These are phyloP conservation scores for Celoporthe dispersa DNA, from an alignment of 2,329 filamentous ascomycete genomes.

Conservation along the genomic window DNA sequence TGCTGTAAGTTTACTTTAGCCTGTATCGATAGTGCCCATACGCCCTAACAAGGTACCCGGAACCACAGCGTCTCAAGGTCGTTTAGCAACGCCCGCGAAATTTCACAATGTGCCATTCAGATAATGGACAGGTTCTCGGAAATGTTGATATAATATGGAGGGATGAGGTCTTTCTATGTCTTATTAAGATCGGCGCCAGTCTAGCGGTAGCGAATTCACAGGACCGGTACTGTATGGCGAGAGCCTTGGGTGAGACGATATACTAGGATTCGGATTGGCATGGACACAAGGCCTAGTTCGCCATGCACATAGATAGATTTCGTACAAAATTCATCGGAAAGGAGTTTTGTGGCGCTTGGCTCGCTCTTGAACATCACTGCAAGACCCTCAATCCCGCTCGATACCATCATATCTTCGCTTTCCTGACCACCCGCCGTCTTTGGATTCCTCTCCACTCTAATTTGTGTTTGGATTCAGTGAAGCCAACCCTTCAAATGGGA, in stretches of 20 bases:
- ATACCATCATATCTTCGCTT: not conserved
- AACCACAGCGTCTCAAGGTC: not conserved
- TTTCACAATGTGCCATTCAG: not conserved
- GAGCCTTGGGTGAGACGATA: not conserved
- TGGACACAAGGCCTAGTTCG: not conserved
- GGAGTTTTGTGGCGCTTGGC: not conserved
- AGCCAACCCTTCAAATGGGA: constrained; percentile 21
- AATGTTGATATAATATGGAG: not conserved
- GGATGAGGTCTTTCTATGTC: not conserved
- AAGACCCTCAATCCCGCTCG: not conserved
- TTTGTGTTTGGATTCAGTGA: not conserved
- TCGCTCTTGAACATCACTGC: not conserved
- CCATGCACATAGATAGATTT: not conserved
- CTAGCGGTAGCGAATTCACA: not conserved
- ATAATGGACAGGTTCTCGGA: not conserved
- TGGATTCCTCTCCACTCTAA: not conserved
- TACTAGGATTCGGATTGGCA: not conserved
- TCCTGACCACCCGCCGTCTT: too few species aligned
- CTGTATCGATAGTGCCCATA: constrained; percentile 3
- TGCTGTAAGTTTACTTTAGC: not conserved
- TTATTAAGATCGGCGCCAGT: not conserved
- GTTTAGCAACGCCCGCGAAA: not conserved
- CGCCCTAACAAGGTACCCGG: not conserved
- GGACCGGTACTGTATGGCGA: not conserved
- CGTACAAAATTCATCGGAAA: not conserved